Percentiles rank a stretch among this genome's conserved stretches.
These are phyloP conservation scores for Ophiostoma angusticollis DNA, from an alignment of 2,329 filamentous ascomycete genomes.

Conservation along the genomic window DNA sequence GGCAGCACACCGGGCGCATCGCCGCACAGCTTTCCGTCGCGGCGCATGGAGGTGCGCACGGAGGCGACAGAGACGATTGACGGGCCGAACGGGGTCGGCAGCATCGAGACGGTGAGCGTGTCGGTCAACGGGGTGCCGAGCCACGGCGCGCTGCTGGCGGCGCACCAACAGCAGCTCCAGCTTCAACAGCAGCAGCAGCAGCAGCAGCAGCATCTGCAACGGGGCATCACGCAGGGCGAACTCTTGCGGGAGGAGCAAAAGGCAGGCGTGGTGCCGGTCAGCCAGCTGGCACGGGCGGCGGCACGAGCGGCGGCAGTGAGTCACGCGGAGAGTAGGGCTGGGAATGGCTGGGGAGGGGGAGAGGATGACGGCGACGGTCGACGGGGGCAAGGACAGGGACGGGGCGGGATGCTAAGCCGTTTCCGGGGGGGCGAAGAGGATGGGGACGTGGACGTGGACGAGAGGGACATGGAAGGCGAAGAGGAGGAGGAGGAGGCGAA, in stretches of 20 bases:
- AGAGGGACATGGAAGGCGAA: slow-evolving; percentile 11
- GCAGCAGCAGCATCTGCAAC: slow-evolving; percentile 15
- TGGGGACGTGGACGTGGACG: not conserved
- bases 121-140: slow-evolving; percentile 57
- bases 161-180: slow-evolving; percentile 13
- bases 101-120: slow-evolving; percentile 69
- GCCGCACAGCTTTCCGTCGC: too few species aligned
- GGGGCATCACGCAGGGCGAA: slow-evolving; percentile 69
- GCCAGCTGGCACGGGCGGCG: slow-evolving; percentile 39
- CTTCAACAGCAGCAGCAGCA: slow-evolving; percentile 3
- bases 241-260: slow-evolving; percentile 76
- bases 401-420: not conserved
- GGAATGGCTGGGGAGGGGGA: not conserved
- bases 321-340: slow-evolving; percentile 9
- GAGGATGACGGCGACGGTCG: slow-evolving; percentile 4
- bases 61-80: slow-evolving; percentile 72
- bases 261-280: slow-evolving; percentile 62
- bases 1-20: too few species aligned
- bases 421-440: too few species aligned
- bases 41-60: slow-evolving; percentile 45
- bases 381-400: too few species aligned
- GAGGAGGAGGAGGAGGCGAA: slow-evolving; percentile 17
- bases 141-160: slow-evolving; percentile 25
- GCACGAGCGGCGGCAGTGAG: slow-evolving; percentile 15
- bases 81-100: slow-evolving; percentile 64